phyloP scores from a whole-genome alignment of 2,329 filamentous ascomycete species.

The Alternaria rosae region DNA sequence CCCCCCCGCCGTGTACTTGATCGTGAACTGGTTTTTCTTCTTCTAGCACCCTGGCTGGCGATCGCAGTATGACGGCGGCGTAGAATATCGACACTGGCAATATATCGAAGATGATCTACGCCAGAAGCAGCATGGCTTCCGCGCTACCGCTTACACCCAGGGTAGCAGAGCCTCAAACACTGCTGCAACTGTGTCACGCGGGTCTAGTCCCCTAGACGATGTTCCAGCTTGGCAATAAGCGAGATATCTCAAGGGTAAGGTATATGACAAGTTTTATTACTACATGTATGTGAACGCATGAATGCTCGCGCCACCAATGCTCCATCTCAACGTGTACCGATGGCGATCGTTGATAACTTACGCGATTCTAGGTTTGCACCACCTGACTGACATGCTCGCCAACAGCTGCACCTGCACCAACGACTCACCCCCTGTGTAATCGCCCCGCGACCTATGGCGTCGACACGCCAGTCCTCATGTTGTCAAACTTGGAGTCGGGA shows the following conservation, averaged over 20 bases:
- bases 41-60: neutral
- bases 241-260: conserved; percentile 8
- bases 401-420: neutral
- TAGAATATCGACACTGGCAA: conserved; percentile 2
- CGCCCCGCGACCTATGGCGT: conserved; percentile 11
- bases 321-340: conserved; percentile 3
- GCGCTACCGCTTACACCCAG: conserved; percentile 1
- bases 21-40: neutral
- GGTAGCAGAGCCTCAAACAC: conserved; percentile 24
- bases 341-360: neutral
- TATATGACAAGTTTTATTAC: conserved; percentile 26
- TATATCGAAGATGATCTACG: conserved; percentile 2
- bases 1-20: neutral
- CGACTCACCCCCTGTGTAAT: neutral
- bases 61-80: neutral
- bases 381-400: neutral
- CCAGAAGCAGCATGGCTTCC: conserved; percentile 9
- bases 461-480: conserved; percentile 54
- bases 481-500: conserved; percentile 62
- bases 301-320: conserved; percentile 20
- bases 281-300: conserved; percentile 18
- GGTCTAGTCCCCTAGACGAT: conserved; percentile 10
- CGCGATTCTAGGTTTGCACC: conserved; percentile 1
- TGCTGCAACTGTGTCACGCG: conserved; percentile 17
- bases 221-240: conserved; percentile 24